Conservation (phyloP, 164 flowering plant species). For the Magnolia sinica region DNA sequence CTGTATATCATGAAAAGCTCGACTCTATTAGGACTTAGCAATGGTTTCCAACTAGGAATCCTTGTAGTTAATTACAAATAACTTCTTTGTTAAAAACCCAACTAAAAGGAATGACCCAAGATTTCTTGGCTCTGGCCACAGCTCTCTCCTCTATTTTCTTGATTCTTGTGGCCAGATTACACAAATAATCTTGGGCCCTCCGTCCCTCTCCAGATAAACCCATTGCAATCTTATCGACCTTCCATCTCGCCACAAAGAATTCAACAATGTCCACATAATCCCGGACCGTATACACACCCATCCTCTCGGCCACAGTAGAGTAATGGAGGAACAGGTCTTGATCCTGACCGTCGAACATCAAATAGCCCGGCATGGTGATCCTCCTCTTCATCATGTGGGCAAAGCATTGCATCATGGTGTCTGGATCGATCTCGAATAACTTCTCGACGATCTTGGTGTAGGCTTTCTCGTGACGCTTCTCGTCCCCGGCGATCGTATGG, state of each 20-base stretch:
- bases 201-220: slow-evolving; percentile 20
- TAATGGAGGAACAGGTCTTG: slow-evolving; percentile 21
- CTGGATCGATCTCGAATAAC: slow-evolving; percentile 49
- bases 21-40: neutral
- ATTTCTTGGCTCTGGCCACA: slow-evolving; percentile 8
- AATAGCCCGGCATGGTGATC: slow-evolving; percentile 22
- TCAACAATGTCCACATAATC: slow-evolving; percentile 17
- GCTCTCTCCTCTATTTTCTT: slow-evolving; percentile 15
- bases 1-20: too few relatives aligned
- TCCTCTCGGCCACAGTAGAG: slow-evolving; percentile 19
- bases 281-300: slow-evolving; percentile 16
- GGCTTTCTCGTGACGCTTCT: slow-evolving; percentile 57
- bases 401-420: slow-evolving; percentile 14
- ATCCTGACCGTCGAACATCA: slow-evolving; percentile 25
- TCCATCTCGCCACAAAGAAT: slow-evolving; percentile 18
- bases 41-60: neutral
- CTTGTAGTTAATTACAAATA: neutral
- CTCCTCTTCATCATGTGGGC: slow-evolving; percentile 26
- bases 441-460: slow-evolving; percentile 50
- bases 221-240: slow-evolving; percentile 15
- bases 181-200: slow-evolving; percentile 22
- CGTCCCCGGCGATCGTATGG: slow-evolving; percentile 52
- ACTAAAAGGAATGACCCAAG: slow-evolving; percentile 20
- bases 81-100: slow-evolving; percentile 17
- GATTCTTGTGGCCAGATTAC: slow-evolving; percentile 16